These are phyloP conservation scores for Chaetomiaceae sp. DNA, from an alignment of 2,329 filamentous ascomycete genomes.

Conservation along the genomic window DNA sequence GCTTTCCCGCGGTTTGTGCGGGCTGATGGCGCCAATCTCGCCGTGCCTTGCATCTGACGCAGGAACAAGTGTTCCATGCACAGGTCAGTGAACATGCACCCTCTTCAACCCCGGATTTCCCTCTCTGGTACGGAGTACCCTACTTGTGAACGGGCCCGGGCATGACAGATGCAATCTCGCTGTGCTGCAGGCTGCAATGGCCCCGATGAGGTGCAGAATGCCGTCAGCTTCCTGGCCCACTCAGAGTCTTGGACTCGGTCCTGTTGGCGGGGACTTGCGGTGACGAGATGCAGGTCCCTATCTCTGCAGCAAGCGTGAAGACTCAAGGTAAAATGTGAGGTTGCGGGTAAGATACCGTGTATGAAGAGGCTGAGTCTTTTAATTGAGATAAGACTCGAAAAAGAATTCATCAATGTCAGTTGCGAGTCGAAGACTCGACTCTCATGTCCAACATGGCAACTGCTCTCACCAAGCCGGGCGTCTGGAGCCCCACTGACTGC, in stretches of 20 bases:
- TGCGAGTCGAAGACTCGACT: too few relatives aligned
- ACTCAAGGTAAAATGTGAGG: too few relatives aligned
- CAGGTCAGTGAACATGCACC: constrained; percentile 1
- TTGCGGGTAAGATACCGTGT: neutral
- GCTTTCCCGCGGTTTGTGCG: neutral
- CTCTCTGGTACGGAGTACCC: too few relatives aligned
- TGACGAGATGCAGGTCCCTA: neutral
- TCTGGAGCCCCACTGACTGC: too few relatives aligned
- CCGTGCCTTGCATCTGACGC: constrained; percentile 22
- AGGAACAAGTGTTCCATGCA: constrained; percentile 22
- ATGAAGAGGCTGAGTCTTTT: too few relatives aligned
- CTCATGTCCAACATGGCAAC: too few relatives aligned
- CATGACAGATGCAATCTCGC: neutral
- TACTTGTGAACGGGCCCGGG: too few relatives aligned
- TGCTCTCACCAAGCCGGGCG: too few relatives aligned
- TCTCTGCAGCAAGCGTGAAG: neutral
- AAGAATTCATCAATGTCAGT: too few relatives aligned
- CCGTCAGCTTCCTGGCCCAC: constrained; percentile 8
- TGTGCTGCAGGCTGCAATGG: constrained; percentile 9
- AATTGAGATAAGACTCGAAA: too few relatives aligned
- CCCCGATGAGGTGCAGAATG: constrained; percentile 1
- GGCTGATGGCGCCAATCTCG: neutral
- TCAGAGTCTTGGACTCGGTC: too few relatives aligned
- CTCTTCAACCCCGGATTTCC: constrained; percentile 7
- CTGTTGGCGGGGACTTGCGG: neutral